Base-by-base conservation (phyloP, 345 rosid species). In the Syzygium aromaticum region DNA sequence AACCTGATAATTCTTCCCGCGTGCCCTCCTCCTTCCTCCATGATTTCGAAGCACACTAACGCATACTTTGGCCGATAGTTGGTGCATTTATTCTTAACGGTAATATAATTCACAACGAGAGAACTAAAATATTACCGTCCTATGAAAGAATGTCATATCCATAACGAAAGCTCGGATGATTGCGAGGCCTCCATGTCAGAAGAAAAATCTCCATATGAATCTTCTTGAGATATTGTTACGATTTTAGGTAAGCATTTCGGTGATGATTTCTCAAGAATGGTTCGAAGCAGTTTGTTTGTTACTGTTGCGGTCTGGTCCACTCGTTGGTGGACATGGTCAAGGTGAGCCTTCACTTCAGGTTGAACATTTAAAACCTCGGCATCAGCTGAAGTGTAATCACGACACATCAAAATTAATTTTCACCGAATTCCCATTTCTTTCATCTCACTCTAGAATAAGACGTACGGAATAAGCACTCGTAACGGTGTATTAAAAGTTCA, bases 391-490 rank as follows among this genome's bases (percentile, higher is more conserved):
- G 23, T 5, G 17, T 67, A 16, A 40, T 33, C 25, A 67, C 5
- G 78, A 38, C 82, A 6, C 27, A 21, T 4, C 25, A 6, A 33
- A 11, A 73, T 19, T 11, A 38, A 33, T 33, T 38, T 33, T 19
- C 46, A 19, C 80, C 7, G 3, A 25, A 33, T 33, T 19, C 80
- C 49, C 49, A 73, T 33, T 73, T 19, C 46, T 73, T 33, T 22
- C 46, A 19, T 73, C 2, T 21, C 25, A 10, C 78, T 30, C 78
- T 4, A 30, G 12, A 7, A 4, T 33, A 33, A 17, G 22, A 33
- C 11, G 46, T 3, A 9, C 1, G 46, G 5, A 17, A 33, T 33
- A 17, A 21, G 0, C 19, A 21, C 15, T 21, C 0, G 15, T 7
- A 21, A 73, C 10, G 0, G 38, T 5, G 25, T 22, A 11, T 40